These are phyloP conservation scores for Martiniozyma abietophila DNA, from an alignment of 805 yeast species.

Conservation along the genomic window DNA sequence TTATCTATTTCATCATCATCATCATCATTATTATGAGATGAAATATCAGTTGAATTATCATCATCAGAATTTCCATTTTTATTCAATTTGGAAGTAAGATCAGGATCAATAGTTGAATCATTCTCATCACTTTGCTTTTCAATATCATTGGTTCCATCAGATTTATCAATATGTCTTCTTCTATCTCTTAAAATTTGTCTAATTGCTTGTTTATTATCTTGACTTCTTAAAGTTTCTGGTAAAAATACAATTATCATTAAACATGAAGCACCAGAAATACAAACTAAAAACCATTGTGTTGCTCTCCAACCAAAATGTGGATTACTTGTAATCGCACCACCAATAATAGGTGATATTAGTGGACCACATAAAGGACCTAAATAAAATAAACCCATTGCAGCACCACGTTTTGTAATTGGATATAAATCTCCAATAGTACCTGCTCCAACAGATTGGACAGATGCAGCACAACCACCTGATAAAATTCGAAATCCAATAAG, in stretches of 20 bases:
- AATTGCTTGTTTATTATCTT: conserved; percentile 49
- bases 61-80: too few relatives aligned
- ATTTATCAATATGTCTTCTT: conserved; percentile 13
- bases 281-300: conserved; percentile 77
- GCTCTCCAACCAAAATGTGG: conserved; percentile 79
- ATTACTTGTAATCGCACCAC: conserved; percentile 54
- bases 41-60: neutral
- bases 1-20: conserved; percentile 16
- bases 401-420: conserved; percentile 59
- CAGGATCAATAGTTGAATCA: conserved; percentile 3
- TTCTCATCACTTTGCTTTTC: conserved; percentile 5
- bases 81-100: too few relatives aligned
- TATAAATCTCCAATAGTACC: conserved; percentile 77
- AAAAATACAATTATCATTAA: conserved; percentile 43
- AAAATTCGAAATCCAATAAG: conserved; percentile 63
- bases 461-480: conserved; percentile 74
- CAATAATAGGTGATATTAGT: conserved; percentile 66
- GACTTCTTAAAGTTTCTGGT: conserved; percentile 72
- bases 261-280: conserved; percentile 48
- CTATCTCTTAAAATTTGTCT: conserved; percentile 36
- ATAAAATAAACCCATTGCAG: conserved; percentile 72
- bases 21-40: conserved; percentile 3
- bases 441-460: conserved; percentile 85
- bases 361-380: conserved; percentile 81
- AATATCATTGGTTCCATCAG: conserved; percentile 8